phyloP scores from a whole-genome alignment of 768 basidiomycete species.

The Termitomyces sp. region DNA sequence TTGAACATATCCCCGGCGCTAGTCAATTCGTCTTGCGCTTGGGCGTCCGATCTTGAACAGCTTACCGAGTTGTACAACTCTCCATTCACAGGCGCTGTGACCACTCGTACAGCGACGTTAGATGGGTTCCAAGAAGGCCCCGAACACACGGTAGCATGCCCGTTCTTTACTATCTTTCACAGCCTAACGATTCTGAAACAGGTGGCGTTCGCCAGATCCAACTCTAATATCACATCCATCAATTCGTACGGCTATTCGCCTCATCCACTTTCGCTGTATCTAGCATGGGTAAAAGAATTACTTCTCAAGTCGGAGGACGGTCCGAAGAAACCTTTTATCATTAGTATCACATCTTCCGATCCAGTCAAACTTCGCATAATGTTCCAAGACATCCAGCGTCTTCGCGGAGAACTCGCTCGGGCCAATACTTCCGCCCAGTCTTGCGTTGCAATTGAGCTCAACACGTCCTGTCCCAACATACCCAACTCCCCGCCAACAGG shows the following conservation, averaged over 20 bases:
- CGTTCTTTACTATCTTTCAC: slow-evolving; percentile 3
- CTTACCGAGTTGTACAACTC: slow-evolving; percentile 64
- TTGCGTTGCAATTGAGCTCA: slow-evolving; percentile 72
- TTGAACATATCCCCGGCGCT: slow-evolving; percentile 60
- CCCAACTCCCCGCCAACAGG: slow-evolving; percentile 56
- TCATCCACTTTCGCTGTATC: slow-evolving; percentile 61
- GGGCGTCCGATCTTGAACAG: slow-evolving; percentile 70
- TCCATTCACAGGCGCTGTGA: slow-evolving; percentile 72
- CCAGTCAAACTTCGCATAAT: slow-evolving; percentile 48
- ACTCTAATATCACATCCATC: slow-evolving; percentile 52
- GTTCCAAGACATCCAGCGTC: slow-evolving; percentile 55
- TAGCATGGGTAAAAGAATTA: slow-evolving; percentile 54
- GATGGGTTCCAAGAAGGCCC: slow-evolving; percentile 67
- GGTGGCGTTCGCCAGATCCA: slow-evolving; percentile 56
- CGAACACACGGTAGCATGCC: slow-evolving; percentile 52
- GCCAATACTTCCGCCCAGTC: slow-evolving; percentile 23
- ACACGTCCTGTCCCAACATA: slow-evolving; percentile 86
- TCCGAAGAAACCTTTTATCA: slow-evolving; percentile 56
- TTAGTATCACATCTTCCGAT: slow-evolving; percentile 71
- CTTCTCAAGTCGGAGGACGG: slow-evolving; percentile 31
- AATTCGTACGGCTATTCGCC: slow-evolving; percentile 92
- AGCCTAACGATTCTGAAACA: slow-evolving; percentile 19
- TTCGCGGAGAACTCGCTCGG: slow-evolving; percentile 47
- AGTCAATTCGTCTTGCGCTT: slow-evolving; percentile 77
- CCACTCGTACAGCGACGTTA: slow-evolving; percentile 73